Evolutionary conservation across 192 early-diverging fungal genomes (phyloP).

Genomic region (Phlyctochytrium planicorne): DNA sequence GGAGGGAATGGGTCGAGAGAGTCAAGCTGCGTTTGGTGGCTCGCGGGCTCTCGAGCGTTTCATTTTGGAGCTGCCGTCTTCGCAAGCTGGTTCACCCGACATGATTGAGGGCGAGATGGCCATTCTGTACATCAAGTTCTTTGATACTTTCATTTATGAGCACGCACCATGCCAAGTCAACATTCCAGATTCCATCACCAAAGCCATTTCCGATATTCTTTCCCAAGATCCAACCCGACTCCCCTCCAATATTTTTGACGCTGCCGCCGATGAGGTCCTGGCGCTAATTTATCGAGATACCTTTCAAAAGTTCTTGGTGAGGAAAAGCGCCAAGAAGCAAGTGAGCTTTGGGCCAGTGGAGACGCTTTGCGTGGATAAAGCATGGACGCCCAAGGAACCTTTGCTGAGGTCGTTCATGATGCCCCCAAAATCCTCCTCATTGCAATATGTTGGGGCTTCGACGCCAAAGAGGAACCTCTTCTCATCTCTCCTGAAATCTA

Average conservation of each 20-base stretch:
- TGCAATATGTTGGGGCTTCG: too few species aligned
- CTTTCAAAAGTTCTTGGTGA: background rate
- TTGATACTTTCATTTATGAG: background rate
- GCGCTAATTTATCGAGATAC: background rate
- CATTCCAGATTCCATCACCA: background rate
- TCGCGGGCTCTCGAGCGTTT: background rate
- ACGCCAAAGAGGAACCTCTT: too few species aligned
- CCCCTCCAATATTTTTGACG: background rate
- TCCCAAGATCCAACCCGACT: background rate
- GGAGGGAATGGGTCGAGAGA: background rate
- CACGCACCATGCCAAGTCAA: background rate
- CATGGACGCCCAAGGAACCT: too few species aligned
- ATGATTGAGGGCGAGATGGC: background rate
- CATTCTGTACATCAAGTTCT: background rate
- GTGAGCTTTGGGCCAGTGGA: background rate
- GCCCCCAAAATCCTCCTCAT: too few species aligned
- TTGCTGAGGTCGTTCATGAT: too few species aligned
- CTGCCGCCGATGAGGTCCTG: background rate
- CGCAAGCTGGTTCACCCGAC: background rate
- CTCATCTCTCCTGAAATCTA: too few species aligned
- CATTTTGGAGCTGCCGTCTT: background rate
- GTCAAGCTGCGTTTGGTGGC: background rate
- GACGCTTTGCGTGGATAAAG: too few species aligned
- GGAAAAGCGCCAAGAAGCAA: background rate
- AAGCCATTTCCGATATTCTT: background rate